A percentile compares a stretch with the other conserved stretches of the same genome.
phyloP scores from a whole-genome alignment of 2,329 filamentous ascomycete species.

The Trichoderma endophyticum region DNA sequence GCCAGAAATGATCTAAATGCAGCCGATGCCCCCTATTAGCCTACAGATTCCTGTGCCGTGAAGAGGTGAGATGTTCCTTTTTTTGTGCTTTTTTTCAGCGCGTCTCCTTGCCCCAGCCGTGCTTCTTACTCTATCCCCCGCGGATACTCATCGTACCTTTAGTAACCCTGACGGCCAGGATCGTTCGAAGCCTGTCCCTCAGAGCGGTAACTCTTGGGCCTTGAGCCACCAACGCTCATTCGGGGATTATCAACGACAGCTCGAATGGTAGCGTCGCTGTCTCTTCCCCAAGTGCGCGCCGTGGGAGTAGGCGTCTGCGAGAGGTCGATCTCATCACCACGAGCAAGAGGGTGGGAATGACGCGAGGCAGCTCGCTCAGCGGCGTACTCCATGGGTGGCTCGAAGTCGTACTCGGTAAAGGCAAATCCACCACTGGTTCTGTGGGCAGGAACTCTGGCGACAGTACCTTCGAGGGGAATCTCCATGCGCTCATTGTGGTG shows the following conservation, averaged over 20 bases:
- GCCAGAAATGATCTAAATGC: neutral
- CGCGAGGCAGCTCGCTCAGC: neutral
- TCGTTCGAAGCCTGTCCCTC: neutral
- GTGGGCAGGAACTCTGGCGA: neutral
- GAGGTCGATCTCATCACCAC: neutral
- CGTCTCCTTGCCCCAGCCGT: neutral
- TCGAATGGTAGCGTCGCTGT: neutral
- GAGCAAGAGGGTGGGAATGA: neutral
- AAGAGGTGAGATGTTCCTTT: neutral
- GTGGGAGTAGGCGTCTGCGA: neutral
- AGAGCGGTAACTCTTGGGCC: neutral
- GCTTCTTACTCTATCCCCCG: neutral
- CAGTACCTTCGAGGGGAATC: neutral
- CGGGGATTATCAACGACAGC: neutral
- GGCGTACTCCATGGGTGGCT: neutral
- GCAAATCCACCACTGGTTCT: neutral
- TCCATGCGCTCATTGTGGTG: neutral
- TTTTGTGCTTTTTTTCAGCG: neutral
- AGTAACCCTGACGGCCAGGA: neutral
- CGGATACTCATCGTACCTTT: neutral
- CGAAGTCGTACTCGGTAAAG: neutral
- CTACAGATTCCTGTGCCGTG: neutral
- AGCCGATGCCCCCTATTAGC: neutral
- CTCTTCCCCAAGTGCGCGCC: conserved; percentile 1
- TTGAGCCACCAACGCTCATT: neutral